Conservation (phyloP, 2,329 filamentous ascomycete genomes). For the Xylariales sp. region DNA sequence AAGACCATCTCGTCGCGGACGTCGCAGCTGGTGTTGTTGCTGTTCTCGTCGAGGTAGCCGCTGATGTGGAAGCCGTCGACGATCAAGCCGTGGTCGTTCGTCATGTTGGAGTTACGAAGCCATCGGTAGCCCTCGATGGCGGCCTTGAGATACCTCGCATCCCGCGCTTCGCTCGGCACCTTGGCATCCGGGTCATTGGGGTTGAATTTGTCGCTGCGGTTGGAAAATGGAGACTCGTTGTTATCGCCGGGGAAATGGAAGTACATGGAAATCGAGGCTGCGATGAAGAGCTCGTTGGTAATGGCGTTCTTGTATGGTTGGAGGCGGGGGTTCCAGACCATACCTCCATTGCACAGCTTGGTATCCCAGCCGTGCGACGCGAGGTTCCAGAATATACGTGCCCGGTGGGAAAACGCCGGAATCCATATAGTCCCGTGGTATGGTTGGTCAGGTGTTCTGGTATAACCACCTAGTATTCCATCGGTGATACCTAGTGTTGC, state of each 20-base stretch:
- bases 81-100: slow-evolving; percentile 77
- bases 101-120: slow-evolving; percentile 85
- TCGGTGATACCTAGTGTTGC: slow-evolving; percentile 44
- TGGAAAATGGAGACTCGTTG: slow-evolving; percentile 75
- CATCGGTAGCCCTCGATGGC: slow-evolving; percentile 84
- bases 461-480: neutral
- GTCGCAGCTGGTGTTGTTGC: slow-evolving; percentile 80
- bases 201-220: slow-evolving; percentile 26
- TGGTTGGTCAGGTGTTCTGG: slow-evolving; percentile 53
- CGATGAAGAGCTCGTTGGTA: slow-evolving; percentile 90
- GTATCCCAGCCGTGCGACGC: slow-evolving; percentile 85
- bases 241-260: slow-evolving; percentile 85
- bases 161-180: slow-evolving; percentile 54
- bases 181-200: slow-evolving; percentile 50
- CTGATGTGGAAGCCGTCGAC: slow-evolving; percentile 90
- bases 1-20: slow-evolving; percentile 88
- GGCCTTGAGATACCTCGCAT: slow-evolving; percentile 75
- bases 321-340: slow-evolving; percentile 88
- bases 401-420: slow-evolving; percentile 82
- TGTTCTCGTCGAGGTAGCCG: slow-evolving; percentile 67
- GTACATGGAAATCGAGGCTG: slow-evolving; percentile 90
- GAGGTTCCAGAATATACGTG: slow-evolving; percentile 86
- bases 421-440: slow-evolving; percentile 86
- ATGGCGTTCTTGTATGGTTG: slow-evolving; percentile 95
- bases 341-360: slow-evolving; percentile 83